Evolutionary conservation across 2,329 filamentous ascomycete genomes (phyloP).

Genomic region (Paraphaeosphaeria minitans): DNA sequence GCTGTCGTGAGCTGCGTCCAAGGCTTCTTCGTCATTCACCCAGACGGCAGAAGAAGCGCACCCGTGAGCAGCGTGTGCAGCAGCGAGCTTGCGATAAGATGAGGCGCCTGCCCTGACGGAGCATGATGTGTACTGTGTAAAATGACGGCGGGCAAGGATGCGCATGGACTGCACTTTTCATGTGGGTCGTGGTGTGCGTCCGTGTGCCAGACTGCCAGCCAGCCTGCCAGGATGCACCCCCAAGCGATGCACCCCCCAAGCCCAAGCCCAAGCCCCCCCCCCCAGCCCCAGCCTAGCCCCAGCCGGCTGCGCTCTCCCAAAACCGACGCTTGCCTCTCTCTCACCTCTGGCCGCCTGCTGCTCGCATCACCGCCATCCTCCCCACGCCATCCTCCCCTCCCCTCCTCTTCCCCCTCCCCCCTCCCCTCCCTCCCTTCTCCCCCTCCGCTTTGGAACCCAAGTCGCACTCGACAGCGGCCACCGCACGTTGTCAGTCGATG

Average conservation of each 20-base stretch:
- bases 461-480: slow-evolving; percentile 36
- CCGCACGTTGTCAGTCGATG: slow-evolving; percentile 32
- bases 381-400: slow-evolving; percentile 18
- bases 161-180: not conserved
- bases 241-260: too few species aligned
- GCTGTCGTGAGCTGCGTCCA: too few species aligned
- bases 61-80: not conserved
- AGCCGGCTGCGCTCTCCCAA: slow-evolving; percentile 21
- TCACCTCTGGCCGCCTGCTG: slow-evolving; percentile 23
- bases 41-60: too few species aligned
- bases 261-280: slow-evolving; percentile 12
- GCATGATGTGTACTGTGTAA: not conserved
- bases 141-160: not conserved
- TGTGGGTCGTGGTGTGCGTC: not conserved
- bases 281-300: slow-evolving; percentile 17
- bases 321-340: slow-evolving; percentile 25
- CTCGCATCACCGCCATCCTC: slow-evolving; percentile 25
- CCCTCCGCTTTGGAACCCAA: slow-evolving; percentile 35
- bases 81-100: not conserved
- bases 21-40: too few species aligned
- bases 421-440: slow-evolving; percentile 14
- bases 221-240: too few species aligned
- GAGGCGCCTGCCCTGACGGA: not conserved
- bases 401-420: slow-evolving; percentile 10
- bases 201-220: too few species aligned